These are phyloP conservation scores for peach (Prunus persica) DNA, from an alignment of 306 rosid genomes.

Conservation along the genomic window Prunus_persica_NCBIv2 NC_034011.1:1457501-1458000, in stretches of 20 bases:
- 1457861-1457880: slow-evolving; percentile 74
- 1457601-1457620: slow-evolving; percentile 43
- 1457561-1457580: slow-evolving; percentile 44
- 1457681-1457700: slow-evolving; percentile 53
- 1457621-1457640: slow-evolving; percentile 47
- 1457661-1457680: slow-evolving; percentile 53
- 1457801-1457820: slow-evolving; percentile 58
- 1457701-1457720: slow-evolving; percentile 42
- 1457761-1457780: slow-evolving; percentile 38
- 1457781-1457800: slow-evolving; percentile 41
- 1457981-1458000: neutral
- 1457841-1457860: slow-evolving; percentile 65
- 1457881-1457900: slow-evolving; percentile 11
- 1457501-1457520: neutral
- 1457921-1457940: slow-evolving; percentile 8
- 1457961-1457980: slow-evolving; percentile 2
- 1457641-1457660: slow-evolving; percentile 52
- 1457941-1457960: slow-evolving; percentile 10
- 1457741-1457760: slow-evolving; percentile 53
- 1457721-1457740: slow-evolving; percentile 43
- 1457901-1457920: neutral
- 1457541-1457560: neutral
- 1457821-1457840: slow-evolving; percentile 70
- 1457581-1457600: slow-evolving; percentile 46
- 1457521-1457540: neutral